Percentiles rank a stretch among this genome's conserved stretches.
These are phyloP conservation scores for Vanrija pseudolonga DNA, from an alignment of 1,284 basidiomycete genomes.

Conservation along the genomic window DNA sequence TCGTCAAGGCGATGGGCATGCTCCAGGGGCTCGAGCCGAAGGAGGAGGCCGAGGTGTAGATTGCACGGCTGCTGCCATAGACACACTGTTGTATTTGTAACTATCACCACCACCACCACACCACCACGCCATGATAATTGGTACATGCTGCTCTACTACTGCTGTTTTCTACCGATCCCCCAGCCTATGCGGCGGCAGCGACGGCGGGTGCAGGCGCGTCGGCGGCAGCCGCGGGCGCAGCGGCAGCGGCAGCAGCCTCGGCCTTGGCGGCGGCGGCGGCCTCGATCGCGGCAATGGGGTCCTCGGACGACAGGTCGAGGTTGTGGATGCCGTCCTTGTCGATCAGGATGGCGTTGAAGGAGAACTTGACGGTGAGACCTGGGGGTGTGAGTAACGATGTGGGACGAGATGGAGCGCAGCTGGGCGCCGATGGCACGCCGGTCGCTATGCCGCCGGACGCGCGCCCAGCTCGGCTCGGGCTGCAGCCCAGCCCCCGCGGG, in stretches of 20 bases:
- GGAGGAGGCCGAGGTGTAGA: slow-evolving; percentile 17
- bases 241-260: slow-evolving; percentile 9
- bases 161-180: slow-evolving; percentile 2
- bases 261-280: slow-evolving; percentile 21
- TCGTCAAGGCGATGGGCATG: slow-evolving; percentile 74
- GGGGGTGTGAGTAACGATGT: neutral
- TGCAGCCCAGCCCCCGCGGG: neutral
- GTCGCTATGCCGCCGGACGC: too few relatives aligned
- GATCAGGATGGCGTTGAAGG: slow-evolving; percentile 84
- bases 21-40: slow-evolving; percentile 48
- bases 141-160: slow-evolving; percentile 19
- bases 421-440: too few relatives aligned
- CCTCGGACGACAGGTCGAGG: slow-evolving; percentile 54
- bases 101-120: too few relatives aligned
- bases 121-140: slow-evolving; percentile 7
- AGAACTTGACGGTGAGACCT: slow-evolving; percentile 70
- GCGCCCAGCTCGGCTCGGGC: too few relatives aligned
- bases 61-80: neutral
- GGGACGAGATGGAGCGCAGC: too few relatives aligned
- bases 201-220: slow-evolving; percentile 2
- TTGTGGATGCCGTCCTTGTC: slow-evolving; percentile 83
- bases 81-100: neutral
- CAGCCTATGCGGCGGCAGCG: slow-evolving; percentile 9
- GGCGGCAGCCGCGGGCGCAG: neutral
- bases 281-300: slow-evolving; percentile 37